Base-by-base conservation (phyloP, 228 moss, liverwort and hornwort species). In the Sphagnum magellanicum region DNA sequence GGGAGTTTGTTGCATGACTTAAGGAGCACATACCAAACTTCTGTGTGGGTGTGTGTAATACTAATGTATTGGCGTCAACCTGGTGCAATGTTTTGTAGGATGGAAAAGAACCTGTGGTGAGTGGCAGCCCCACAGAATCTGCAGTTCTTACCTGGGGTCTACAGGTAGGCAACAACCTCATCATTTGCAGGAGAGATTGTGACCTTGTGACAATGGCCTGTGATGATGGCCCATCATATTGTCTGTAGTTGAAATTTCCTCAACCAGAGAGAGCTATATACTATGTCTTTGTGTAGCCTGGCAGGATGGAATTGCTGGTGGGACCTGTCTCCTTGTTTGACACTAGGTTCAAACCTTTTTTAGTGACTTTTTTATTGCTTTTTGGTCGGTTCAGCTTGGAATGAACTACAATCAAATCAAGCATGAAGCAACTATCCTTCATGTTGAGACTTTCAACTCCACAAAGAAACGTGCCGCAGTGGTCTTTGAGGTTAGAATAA, bases 121-220 rank as follows among this genome's bases (percentile, higher is more conserved):
- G 84, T 11, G 94, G 94, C 46, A 91, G 94, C 67, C 89, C 94
- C 1, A 94, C 91, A 0, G 94, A 94, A 51, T 74, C 75, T 58
- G 89, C 94, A 5, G 82, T 79, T 16, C 66, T 94, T 8, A 50
- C 77, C 0, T 94, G 91, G 91, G 94, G 94, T 4, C 55, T 85
- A 0, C 48, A 69, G 70, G 80, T 76, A 73, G 46, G 50, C 9
- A 49, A 14, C 15, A 11, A 11, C 15, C 15, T 11, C 11, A 59
- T 15, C 59, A 15, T 2, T 11, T 11, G 12, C 3, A 11, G 59
- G 59, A 11, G 11, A 59, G 59, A 15, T 11, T 11, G 11, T 11
- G 12, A 59, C 15, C 59, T 59, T 15, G 12, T 15, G 11, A 11
- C 15, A 7, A 47, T 8, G 32, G 15, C 16, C 16, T 16, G 9